Evolutionary conservation across 179 eudicot genomes (phyloP).

Genomic region (Silene coronaria): DNA sequence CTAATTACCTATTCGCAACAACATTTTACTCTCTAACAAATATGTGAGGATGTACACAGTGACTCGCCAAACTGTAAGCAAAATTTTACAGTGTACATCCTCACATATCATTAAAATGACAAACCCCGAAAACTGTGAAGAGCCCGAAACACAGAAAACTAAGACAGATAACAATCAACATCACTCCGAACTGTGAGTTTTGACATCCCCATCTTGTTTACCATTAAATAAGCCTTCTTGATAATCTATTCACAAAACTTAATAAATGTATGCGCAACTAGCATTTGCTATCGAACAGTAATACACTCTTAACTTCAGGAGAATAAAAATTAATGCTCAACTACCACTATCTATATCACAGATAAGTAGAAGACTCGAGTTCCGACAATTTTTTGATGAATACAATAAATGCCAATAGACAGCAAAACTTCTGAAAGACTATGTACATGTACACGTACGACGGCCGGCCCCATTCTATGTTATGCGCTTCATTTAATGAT

Average conservation of each 20-base stretch:
- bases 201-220: background rate
- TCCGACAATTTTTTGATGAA: constrained; percentile 14
- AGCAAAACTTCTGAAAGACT: background rate
- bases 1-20: too few relatives aligned
- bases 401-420: constrained; percentile 13
- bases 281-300: background rate
- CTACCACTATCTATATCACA: constrained; percentile 17
- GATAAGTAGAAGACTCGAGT: background rate
- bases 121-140: background rate
- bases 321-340: constrained; percentile 21
- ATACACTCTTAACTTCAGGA: background rate
- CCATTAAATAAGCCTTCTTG: background rate
- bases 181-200: background rate
- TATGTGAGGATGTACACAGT: too few relatives aligned
- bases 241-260: background rate
- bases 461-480: too few relatives aligned
- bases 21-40: too few relatives aligned
- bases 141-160: background rate
- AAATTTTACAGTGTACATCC: background rate
- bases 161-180: background rate
- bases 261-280: background rate
- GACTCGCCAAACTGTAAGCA: too few relatives aligned
- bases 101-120: background rate
- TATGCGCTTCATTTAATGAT: too few relatives aligned
- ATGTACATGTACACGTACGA: background rate